Percentiles rank a stretch among this genome's conserved stretches.
phyloP scores from a whole-genome alignment of 2,329 filamentous ascomycete genomes.

The Beauveria scarabaeidicola region DNA sequence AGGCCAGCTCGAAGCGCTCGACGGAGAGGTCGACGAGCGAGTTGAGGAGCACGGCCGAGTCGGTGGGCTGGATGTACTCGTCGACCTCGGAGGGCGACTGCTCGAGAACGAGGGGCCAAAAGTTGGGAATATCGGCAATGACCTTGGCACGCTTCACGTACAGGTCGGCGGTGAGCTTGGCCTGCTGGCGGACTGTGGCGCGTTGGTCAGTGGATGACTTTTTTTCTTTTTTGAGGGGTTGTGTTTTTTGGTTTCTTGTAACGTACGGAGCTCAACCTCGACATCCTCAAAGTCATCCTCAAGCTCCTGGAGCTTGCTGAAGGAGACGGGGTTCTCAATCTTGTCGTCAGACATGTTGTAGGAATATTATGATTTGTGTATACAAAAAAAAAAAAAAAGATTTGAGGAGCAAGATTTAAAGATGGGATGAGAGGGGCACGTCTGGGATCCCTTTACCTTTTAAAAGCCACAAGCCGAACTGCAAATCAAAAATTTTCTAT shows the following conservation, averaged over 20 bases:
- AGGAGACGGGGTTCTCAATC: conserved; percentile 43
- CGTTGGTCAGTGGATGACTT: not conserved
- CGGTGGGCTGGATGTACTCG: conserved; percentile 74
- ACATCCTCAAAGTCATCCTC: conserved; percentile 78
- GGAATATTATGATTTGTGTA: not conserved
- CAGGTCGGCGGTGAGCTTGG: conserved; percentile 57
- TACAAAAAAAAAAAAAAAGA: not conserved
- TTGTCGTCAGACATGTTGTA: conserved; percentile 9
- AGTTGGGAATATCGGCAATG: conserved; percentile 67
- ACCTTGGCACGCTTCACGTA: conserved; percentile 68
- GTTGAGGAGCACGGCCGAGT: conserved; percentile 63
- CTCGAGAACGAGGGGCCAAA: conserved; percentile 93
- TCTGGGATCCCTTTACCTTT: not conserved
- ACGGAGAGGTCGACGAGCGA: conserved; percentile 63
- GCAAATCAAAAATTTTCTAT: not conserved
- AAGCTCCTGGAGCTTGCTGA: conserved; percentile 70
- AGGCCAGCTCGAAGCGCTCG: conserved; percentile 70
- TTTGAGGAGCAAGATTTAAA: not conserved
- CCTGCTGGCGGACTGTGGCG: conserved; percentile 60
- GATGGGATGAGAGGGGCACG: not conserved
- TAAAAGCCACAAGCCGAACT: not conserved
- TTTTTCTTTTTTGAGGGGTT: not conserved
- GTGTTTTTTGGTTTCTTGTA: not conserved
- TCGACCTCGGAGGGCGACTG: conserved; percentile 79
- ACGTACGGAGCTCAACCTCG: conserved; percentile 73